Base-by-base conservation (phyloP, 768 basidiomycete genomes). In the Clavulina sp. region DNA sequence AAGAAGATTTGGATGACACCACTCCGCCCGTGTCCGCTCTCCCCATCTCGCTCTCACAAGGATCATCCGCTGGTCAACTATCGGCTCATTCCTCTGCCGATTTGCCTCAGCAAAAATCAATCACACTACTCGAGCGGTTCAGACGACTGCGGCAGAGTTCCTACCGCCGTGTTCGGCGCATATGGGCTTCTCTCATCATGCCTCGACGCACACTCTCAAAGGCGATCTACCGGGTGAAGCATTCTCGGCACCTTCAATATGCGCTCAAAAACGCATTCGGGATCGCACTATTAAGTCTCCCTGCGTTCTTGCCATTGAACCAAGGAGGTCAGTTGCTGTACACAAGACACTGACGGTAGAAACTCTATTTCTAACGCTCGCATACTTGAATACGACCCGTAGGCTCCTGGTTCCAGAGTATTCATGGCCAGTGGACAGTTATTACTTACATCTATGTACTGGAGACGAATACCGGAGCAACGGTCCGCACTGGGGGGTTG, bases 391-490 rank as follows among this genome's bases (percentile, higher is more conserved):
- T 18, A 16, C 29, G 48, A 49, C 13, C 21, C 29, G 1, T 46
- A 73, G 70, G 60, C 31, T 48, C 55, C 29, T 73, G 71, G 70
- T 74, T 68, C 56, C 50, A 49, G 9, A 50, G 38, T 9, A 61
- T 60, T 26, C 68, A 66, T 44, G 71, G 70, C 16, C 73, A 73
- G 52, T 73, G 73, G 48, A 33, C 32, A 68, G 61, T 70, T 5
- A 69, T 73, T 54, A 70, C 68, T 26, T 72, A 71, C 58, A 60
- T 74, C 1, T 73, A 71, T 71, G 71, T 74, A 4, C 61, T 73
- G 30, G 71, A 73, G 57, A 72, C 71, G 5, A 74, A 70, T 53
- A 71, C 69, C 0, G 73, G 72, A n/a, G 72, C 73, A 36, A 73
- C 72, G 40, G 65, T 70, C 4, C 68, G 67, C 4, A 71, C 51